These are phyloP conservation scores for Saccharomycopsis sp. DNA, from an alignment of 805 yeast species.

Conservation along the genomic window DNA sequence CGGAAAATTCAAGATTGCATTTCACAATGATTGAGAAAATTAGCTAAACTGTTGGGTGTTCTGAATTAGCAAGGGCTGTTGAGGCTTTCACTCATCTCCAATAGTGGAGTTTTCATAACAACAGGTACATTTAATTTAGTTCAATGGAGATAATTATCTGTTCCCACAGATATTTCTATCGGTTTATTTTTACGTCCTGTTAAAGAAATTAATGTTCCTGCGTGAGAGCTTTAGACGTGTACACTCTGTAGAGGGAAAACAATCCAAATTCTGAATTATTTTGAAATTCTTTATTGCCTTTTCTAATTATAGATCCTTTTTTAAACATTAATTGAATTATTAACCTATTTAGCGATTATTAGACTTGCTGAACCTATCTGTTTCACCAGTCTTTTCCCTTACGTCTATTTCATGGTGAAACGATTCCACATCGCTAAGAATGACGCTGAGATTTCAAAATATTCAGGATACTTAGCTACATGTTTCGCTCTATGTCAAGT, in stretches of 20 bases:
- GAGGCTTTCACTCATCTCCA: too few species aligned
- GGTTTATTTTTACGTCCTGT: background rate
- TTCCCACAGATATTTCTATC: background rate
- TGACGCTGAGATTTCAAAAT: conserved; percentile 46
- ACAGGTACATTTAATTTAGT: too few species aligned
- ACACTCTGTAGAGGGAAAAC: background rate
- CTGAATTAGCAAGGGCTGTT: too few species aligned
- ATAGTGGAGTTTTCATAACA: too few species aligned
- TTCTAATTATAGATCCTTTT: too few species aligned
- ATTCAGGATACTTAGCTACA: conserved; percentile 56
- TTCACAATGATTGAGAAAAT: too few species aligned
- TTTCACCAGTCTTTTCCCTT: conserved; percentile 58
- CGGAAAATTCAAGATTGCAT: too few species aligned
- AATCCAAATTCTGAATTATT: too few species aligned
- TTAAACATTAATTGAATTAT: too few species aligned
- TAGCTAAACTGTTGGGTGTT: too few species aligned
- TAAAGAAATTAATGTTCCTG: background rate
- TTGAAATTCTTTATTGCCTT: too few species aligned
- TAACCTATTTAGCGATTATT: conserved; percentile 29
- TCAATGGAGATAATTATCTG: too few species aligned
- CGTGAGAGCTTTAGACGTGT: background rate
- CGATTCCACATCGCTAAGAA: conserved; percentile 45
- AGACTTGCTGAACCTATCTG: conserved; percentile 59
- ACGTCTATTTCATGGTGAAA: conserved; percentile 56
- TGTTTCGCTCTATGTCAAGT: conserved; percentile 56